Percentiles rank a stretch among this genome's conserved stretches.
Evolutionary conservation across 352 stramenopile species (phyloP).

Genomic region (Pythium apleroticum): DNA sequence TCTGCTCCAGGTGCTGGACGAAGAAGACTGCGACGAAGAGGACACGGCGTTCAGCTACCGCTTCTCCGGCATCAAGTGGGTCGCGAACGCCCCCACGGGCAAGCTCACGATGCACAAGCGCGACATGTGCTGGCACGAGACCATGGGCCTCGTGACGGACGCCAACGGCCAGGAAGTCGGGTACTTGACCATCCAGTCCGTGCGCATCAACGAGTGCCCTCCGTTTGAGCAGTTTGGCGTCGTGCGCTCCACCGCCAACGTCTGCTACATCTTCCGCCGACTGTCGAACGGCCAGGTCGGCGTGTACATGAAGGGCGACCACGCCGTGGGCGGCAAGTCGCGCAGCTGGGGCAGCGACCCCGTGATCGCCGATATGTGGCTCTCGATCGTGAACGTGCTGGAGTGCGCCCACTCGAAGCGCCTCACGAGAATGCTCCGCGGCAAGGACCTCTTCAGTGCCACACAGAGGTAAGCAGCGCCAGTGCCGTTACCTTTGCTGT

Average conservation of each 20-base stretch:
- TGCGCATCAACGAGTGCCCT: conserved; percentile 50
- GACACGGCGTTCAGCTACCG: conserved; percentile 53
- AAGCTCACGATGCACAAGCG: conserved; percentile 62
- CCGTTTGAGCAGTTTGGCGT: conserved; percentile 56
- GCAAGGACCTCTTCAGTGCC: conserved; percentile 53
- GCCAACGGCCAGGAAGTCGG: conserved; percentile 49
- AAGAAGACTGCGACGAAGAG: conserved; percentile 50
- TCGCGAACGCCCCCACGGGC: conserved; percentile 40
- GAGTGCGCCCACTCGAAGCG: conserved; percentile 63
- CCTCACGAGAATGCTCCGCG: conserved; percentile 48
- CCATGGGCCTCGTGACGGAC: conserved; percentile 53
- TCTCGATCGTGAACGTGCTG: conserved; percentile 49
- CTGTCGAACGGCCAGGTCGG: conserved; percentile 46
- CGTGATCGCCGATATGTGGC: conserved; percentile 61
- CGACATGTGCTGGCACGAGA: conserved; percentile 66
- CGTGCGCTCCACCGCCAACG: conserved; percentile 45
- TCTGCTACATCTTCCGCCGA: conserved; percentile 68
- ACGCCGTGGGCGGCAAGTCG: conserved; percentile 53
- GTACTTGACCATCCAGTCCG: conserved; percentile 64
- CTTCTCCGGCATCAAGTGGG: conserved; percentile 65
- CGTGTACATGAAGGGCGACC: conserved; percentile 66
- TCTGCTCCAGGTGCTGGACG: conserved; percentile 56
- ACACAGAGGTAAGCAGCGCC: conserved; percentile 36
- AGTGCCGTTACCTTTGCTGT: too few relatives aligned
- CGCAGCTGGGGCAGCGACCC: conserved; percentile 55